Base-by-base conservation (phyloP, 129 eudicot genomes). In the Centella asiatica region DNA sequence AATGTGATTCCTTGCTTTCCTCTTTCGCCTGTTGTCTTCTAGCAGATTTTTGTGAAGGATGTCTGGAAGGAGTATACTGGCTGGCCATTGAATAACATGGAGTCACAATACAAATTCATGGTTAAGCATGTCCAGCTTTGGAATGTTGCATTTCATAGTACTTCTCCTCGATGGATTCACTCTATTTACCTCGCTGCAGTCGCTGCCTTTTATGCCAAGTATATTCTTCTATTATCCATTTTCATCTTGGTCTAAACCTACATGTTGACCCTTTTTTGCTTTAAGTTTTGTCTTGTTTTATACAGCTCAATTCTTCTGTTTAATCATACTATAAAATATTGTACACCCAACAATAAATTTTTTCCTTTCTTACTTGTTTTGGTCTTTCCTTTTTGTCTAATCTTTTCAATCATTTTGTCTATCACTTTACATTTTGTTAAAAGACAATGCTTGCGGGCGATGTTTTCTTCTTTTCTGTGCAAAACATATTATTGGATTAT, bases 181-280 rank as follows among this genome's bases (percentile, higher is more conserved):
- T 79, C 83, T 66, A 65, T 67, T 39, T 92, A 92, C 64, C 94
- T 92, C 56, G 94, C 95, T 52, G 98, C 95, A 32, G 80, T 92
- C 56, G 98, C 98, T 6, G 98, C 98, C 68, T 92, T 74, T 57
- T 92, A 92, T 67, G 98, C 98, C 74, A 92, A 92, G 98, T 92
- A 90, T 72, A 69, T 67, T 50, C 59, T 52, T 64, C 44, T 52
- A 8, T 46, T 34, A 23, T 44, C 14, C 58, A 5, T 26, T 56
- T 60, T 54, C 23, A 31, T 57, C 55, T 52, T 52, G 7, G 32
- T 18, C 45, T 57, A 11, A 61, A 14, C 25, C 40, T 33, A 6
- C 29, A 70, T 25, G 68, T 61, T 50, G 61, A 62, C 50, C n/a
- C n/a, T n/a, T n/a, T 27, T 22, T 25, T 67, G 18, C 42, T 53